phyloP scores from a whole-genome alignment of 2,329 filamentous ascomycete species.

The Calcarisporium arbuscula region DNA sequence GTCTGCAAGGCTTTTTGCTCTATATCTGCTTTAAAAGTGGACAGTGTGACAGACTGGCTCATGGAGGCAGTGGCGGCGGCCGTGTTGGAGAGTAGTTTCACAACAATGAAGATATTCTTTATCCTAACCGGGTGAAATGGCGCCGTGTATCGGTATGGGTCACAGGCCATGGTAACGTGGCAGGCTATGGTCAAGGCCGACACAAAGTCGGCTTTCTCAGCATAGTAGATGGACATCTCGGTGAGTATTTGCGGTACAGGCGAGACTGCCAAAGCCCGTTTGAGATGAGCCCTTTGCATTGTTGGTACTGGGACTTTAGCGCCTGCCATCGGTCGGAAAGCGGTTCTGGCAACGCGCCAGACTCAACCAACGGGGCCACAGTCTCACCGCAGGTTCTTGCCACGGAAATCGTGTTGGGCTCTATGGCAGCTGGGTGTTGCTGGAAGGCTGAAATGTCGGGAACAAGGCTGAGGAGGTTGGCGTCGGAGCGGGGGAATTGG shows the following conservation, averaged over 20 bases:
- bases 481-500: slow-evolving; percentile 29
- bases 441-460: slow-evolving; percentile 28
- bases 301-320: slow-evolving; percentile 16
- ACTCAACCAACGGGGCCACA: slow-evolving; percentile 20
- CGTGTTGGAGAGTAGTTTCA: slow-evolving; percentile 45
- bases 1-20: slow-evolving; percentile 19
- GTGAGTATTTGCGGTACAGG: slow-evolving; percentile 39
- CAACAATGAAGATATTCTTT: slow-evolving; percentile 44
- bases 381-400: slow-evolving; percentile 17
- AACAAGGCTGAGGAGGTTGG: slow-evolving; percentile 40
- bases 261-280: slow-evolving; percentile 39
- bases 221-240: slow-evolving; percentile 39
- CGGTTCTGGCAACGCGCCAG: slow-evolving; percentile 15
- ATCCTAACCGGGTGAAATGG: slow-evolving; percentile 45
- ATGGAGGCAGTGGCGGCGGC: slow-evolving; percentile 31
- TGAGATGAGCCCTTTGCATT: slow-evolving; percentile 16
- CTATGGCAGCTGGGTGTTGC: slow-evolving; percentile 19
- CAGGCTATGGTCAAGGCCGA: slow-evolving; percentile 41
- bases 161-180: slow-evolving; percentile 39
- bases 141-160: slow-evolving; percentile 43
- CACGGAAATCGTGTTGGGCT: slow-evolving; percentile 10
- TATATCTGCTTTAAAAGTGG: slow-evolving; percentile 15
- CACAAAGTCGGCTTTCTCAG: slow-evolving; percentile 33
- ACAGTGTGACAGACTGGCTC: slow-evolving; percentile 17
- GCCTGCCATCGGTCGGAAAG: slow-evolving; percentile 18